Conservation (phyloP, 139 green algal genomes). For the Micractinium sp. region DNA sequence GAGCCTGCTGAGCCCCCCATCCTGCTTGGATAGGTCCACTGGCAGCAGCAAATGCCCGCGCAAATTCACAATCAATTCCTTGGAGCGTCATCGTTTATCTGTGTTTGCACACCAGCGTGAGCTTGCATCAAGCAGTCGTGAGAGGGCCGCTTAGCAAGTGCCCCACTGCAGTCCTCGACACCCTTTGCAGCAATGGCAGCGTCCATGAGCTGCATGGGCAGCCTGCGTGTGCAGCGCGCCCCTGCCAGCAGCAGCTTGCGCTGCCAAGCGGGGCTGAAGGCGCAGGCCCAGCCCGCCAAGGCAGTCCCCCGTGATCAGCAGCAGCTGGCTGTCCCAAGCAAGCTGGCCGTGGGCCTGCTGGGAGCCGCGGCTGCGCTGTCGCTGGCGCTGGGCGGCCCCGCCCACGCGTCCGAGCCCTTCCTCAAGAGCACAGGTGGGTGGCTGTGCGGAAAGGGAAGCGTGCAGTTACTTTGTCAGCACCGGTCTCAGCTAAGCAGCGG, state of each 20-base stretch:
- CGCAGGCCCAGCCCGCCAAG: not conserved
- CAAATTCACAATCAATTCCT: too few relatives aligned
- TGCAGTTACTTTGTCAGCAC: too few relatives aligned
- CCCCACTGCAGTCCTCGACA: not conserved
- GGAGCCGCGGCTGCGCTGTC: constrained; percentile 29
- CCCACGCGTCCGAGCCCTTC: constrained; percentile 34
- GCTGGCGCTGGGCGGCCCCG: constrained; percentile 18
- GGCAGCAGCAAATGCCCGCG: too few relatives aligned
- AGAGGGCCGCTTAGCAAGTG: not conserved
- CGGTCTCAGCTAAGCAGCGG: too few relatives aligned
- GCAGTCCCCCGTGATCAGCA: constrained; percentile 14
- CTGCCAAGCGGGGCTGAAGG: not conserved
- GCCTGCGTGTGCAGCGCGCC: not conserved
- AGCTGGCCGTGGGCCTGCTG: constrained; percentile 22
- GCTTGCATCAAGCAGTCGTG: not conserved
- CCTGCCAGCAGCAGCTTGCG: not conserved
- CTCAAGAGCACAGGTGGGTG: constrained; percentile 41
- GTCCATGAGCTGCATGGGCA: not conserved
- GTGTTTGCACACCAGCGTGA: not conserved
- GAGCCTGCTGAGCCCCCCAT: not conserved
- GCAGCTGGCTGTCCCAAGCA: not conserved
- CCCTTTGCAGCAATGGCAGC: not conserved
- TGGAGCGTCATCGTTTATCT: not conserved
- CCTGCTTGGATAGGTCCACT: not conserved
- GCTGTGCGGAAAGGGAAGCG: too few relatives aligned